Evolutionary conservation across 805 yeast genomes (phyloP).

Genomic region (Schizosaccharomyces osmophilus): DNA sequence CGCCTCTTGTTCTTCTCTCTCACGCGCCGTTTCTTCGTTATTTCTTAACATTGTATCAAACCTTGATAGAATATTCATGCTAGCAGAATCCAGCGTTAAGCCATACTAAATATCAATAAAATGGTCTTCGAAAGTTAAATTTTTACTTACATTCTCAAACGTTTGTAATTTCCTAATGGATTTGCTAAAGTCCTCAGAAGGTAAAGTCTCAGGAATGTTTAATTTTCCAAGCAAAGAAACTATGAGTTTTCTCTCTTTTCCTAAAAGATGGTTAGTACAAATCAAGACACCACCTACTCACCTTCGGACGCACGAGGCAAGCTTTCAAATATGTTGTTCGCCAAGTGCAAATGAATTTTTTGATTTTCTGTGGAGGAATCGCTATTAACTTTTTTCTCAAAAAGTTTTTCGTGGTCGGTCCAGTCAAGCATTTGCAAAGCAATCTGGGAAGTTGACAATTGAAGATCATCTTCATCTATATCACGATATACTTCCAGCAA

Average conservation of each 20-base stretch:
- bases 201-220: background rate
- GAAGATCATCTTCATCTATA: slow-evolving; percentile 13
- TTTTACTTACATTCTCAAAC: background rate
- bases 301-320: background rate
- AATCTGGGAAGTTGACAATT: slow-evolving; percentile 24
- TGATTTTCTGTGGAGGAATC: background rate
- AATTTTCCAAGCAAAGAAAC: slow-evolving; percentile 1
- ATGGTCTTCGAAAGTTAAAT: background rate
- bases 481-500: slow-evolving; percentile 19
- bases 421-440: slow-evolving; percentile 54
- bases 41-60: background rate
- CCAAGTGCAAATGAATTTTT: slow-evolving; percentile 2
- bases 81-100: background rate
- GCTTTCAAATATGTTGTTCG: background rate
- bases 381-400: background rate
- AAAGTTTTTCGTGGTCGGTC: slow-evolving; percentile 39
- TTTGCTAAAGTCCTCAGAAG: background rate
- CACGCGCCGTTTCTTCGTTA: background rate
- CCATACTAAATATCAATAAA: background rate
- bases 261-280: background rate
- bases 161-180: background rate
- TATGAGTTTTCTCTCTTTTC: slow-evolving; percentile 2
- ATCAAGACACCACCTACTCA: background rate
- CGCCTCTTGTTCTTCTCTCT: background rate
- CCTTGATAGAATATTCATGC: background rate